Base-by-base conservation (phyloP, 768 basidiomycete species). In the Boletus sensibilis region DNA sequence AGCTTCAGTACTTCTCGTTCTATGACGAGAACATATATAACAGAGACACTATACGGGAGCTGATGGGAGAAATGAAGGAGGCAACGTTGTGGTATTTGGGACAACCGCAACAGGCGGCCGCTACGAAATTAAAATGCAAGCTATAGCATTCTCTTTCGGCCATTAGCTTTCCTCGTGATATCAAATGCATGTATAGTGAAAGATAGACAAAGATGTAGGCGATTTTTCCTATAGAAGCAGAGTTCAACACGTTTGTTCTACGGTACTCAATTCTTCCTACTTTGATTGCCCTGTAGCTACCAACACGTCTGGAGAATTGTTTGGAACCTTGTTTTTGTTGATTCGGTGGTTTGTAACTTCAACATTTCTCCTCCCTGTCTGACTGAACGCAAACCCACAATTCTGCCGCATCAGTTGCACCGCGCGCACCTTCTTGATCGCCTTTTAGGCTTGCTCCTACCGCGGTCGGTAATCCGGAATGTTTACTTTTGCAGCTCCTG, bases 381-480 rank as follows among this genome's bases (percentile, higher is more conserved):
- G 95, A 71, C 90, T 94, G 78, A 99, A 99, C 5, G 97, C 97
- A 70, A 98, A 99, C 4, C 97, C 97, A 45, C 97, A 86, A 59
- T 93, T 97, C 54, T 92, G 82, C 14, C 97, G 88, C 90, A 98
- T 92, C 35, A 97, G 86, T 69, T 99, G 97, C 2, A 94, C 92
- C 0, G 97, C 97, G n/a, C 97, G 86, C 13, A 99, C 97, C 72
- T 99, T 99, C 75, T 98, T 98, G 81, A 99, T 99, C 16, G 97
- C 97, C 71, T 98, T 97, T 73, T 98, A 95, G 76, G 96, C 96
- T 88, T 98, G 97, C 74, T 97, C 97, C 74, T 98, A 95, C 55
- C 97, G 81, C 3, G 97, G 97, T 39, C 97, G 82, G 70, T 98
- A 99, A 67, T 96, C 94, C 4, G 93, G 94, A 54, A 97, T 87